Conservation (phyloP, 768 basidiomycete species). For the Mycena vulgaris region DNA sequence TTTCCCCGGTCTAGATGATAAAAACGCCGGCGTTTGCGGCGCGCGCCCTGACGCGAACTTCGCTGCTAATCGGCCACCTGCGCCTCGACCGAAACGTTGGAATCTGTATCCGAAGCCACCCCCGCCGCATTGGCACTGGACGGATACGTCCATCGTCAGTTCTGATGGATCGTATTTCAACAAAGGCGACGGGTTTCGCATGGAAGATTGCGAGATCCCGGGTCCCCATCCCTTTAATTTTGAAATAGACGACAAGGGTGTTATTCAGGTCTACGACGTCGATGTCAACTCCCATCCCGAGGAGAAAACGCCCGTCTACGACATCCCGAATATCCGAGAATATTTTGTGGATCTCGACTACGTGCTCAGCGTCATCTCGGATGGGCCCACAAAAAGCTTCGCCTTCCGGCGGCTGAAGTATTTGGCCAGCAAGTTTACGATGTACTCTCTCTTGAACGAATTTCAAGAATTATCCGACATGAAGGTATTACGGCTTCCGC, state of each 20-base stretch:
- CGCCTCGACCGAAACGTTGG: conserved; percentile 74
- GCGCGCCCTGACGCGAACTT: conserved; percentile 74
- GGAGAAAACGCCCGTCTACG: conserved; percentile 74
- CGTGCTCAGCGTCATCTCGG: conserved; percentile 90
- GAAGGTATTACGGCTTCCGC: conserved; percentile 75
- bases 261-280: conserved; percentile 85
- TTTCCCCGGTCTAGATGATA: conserved; percentile 79
- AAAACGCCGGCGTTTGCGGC: conserved; percentile 74
- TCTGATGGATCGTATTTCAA: conserved; percentile 50
- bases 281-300: conserved; percentile 39
- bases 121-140: conserved; percentile 97
- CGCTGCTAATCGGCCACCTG: conserved; percentile 39
- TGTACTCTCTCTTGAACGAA: conserved; percentile 94
- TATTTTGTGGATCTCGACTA: conserved; percentile 98
- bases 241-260: conserved; percentile 81
- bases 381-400: conserved; percentile 97
- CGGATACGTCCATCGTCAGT: conserved; percentile 63
- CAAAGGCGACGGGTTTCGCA: conserved; percentile 71
- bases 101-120: conserved; percentile 94
- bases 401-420: conserved; percentile 94
- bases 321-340: conserved; percentile 89
- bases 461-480: conserved; percentile 95
- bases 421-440: conserved; percentile 92
- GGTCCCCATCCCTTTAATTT: conserved; percentile 74
- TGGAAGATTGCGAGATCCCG: conserved; percentile 84